Base-by-base conservation (phyloP, 345 rosid species). In the Salix brachista region DNA sequence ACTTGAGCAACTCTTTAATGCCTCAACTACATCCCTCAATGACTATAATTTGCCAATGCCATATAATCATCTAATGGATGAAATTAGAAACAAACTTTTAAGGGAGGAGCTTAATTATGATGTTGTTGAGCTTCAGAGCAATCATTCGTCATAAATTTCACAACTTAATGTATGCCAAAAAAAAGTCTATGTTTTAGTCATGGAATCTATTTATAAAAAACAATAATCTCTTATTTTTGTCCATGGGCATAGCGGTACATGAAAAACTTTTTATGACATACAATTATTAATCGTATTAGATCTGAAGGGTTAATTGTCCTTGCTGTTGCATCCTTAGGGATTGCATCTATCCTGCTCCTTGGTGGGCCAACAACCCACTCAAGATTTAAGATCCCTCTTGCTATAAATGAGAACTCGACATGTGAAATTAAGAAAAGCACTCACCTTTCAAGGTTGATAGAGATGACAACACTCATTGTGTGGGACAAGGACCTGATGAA, bases 321-420 rank as follows among this genome's bases (percentile, higher is more conserved):
- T 9, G 61, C 54, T 0, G 67, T 69, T 3, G 68, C 72, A 0
- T 23, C 67, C 12, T 72, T 58, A 7, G 60, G 58, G 0, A 34
- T 72, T 12, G 72, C 44, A 16, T 54, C 67, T 23, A 13, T 68
- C 1, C 8, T 72, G 0, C 28, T 72, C 17, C 30, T 16, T n/a
- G 67, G 60, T 14, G 77, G 67, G 3, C 16, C 34, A n/a, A 72
- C 67, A 54, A 0, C 68, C 3, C 80, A 78, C 42, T 78, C 77
- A 6, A 46, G 65, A 61, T 78, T 77, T 36, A 39, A 70, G 21
- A 30, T 30, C 32, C 32, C 32, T 30, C 3, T 30, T 30, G 32
- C 32, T 30, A 30, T 17, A 34, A 21, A 54, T 3, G 6, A 66
- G 9, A 16, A 10, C 4, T 64, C 52, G 2, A 12, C 46, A 0